phyloP scores from a whole-genome alignment of 2,329 filamentous ascomycete species.

The Neoscytalidium dimidiatum region DNA sequence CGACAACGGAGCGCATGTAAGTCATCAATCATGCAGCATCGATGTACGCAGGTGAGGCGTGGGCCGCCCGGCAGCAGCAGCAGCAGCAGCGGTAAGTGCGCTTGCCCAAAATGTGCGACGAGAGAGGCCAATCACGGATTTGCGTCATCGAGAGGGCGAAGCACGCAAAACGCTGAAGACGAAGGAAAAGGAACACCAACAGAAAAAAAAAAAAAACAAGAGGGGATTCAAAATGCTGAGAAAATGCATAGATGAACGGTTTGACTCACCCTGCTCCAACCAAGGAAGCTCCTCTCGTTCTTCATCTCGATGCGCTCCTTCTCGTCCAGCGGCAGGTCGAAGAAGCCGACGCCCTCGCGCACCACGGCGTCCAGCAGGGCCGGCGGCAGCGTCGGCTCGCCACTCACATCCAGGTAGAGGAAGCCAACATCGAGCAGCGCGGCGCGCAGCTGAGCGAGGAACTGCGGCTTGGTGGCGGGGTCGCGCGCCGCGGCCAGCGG shows the following conservation, averaged over 20 bases:
- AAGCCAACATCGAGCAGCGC: slow-evolving; percentile 87
- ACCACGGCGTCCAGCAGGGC: slow-evolving; percentile 67
- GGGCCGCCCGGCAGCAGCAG: no score
- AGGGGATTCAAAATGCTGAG: background rate
- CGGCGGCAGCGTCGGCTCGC: slow-evolving; percentile 58
- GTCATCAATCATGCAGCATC: no score
- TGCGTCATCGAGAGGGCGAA: background rate
- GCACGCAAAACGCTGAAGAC: background rate
- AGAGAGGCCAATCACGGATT: no score
- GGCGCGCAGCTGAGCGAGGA: slow-evolving; percentile 70
- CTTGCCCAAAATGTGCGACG: no score
- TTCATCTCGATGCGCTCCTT: slow-evolving; percentile 65
- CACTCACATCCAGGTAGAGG: slow-evolving; percentile 79
- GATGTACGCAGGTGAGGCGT: no score
- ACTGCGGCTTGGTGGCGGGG: slow-evolving; percentile 68
- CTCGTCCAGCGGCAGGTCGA: slow-evolving; percentile 71
- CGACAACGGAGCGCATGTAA: no score
- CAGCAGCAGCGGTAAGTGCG: no score
- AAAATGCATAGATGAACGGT: background rate
- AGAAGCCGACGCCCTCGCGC: slow-evolving; percentile 69
- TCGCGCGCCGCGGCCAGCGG: slow-evolving; percentile 69
- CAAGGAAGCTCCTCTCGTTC: slow-evolving; percentile 50
- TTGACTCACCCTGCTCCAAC: slow-evolving; percentile 46
- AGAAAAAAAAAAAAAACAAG: background rate
- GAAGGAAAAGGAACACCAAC: background rate